Conservation (phyloP, 257 asterid genomes). For the Solanum pennellii region DNA sequence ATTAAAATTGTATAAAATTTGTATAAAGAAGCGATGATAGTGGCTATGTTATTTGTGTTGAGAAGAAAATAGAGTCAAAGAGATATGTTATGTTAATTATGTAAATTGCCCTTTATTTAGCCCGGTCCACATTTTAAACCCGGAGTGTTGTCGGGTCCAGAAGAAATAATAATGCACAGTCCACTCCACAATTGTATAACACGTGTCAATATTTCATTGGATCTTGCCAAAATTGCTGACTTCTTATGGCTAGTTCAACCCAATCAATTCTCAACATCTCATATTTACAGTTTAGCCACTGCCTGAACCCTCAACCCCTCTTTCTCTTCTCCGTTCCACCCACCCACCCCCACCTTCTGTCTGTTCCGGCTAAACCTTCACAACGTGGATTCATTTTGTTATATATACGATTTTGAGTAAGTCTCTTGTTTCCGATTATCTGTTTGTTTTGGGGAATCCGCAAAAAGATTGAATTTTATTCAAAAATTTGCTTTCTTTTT, state of each 20-base stretch:
- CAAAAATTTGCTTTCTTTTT: not conserved
- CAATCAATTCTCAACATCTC: not conserved
- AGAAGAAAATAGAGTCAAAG: too few relatives aligned
- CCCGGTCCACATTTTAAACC: not conserved
- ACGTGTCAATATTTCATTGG: not conserved
- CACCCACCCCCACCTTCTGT: not conserved
- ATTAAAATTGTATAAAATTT: too few relatives aligned
- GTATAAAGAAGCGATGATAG: too few relatives aligned
- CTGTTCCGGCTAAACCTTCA: not conserved
- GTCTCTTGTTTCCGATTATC: not conserved
- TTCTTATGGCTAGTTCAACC: not conserved
- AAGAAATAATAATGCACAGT: not conserved
- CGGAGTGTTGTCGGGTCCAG: not conserved
- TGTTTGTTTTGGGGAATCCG: not conserved
- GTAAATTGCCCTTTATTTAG: too few relatives aligned
- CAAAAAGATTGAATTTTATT: not conserved
- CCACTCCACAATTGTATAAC: not conserved
- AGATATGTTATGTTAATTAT: too few relatives aligned
- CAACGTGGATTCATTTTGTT: not conserved
- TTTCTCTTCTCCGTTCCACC: not conserved
- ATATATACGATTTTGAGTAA: not conserved
- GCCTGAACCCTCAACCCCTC: constrained; percentile 7
- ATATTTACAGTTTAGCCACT: not conserved
- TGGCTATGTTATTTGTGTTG: too few relatives aligned
- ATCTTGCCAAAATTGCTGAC: not conserved